phyloP scores from a whole-genome alignment of 768 basidiomycete species.

The Trametes cingulata region DNA sequence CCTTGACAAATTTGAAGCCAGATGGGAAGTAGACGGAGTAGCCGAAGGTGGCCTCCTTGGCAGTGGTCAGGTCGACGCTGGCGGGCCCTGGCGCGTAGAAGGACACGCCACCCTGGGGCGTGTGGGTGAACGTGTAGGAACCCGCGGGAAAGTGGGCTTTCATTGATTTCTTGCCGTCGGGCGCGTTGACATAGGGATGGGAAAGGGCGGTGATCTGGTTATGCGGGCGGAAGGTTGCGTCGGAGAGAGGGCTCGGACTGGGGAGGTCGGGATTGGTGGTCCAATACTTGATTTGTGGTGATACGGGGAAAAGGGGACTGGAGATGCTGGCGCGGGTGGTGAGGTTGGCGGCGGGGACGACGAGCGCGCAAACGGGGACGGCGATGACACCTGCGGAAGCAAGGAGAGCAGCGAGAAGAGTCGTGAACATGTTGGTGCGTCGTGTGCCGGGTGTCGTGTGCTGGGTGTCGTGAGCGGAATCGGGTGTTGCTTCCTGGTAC shows the following conservation, averaged over 20 bases:
- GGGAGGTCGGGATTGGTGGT: constrained; percentile 25
- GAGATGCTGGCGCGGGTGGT: constrained; percentile 12
- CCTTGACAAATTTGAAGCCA: constrained; percentile 62
- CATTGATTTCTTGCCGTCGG: constrained; percentile 28
- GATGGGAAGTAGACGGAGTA: constrained; percentile 62
- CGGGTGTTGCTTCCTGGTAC: background rate
- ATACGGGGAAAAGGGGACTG: constrained; percentile 26
- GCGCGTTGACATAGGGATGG: constrained; percentile 29
- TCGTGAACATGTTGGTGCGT: background rate
- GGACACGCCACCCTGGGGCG: constrained; percentile 62
- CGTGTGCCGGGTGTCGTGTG: background rate
- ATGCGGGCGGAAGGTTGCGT: constrained; percentile 29
- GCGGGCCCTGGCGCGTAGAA: constrained; percentile 69
- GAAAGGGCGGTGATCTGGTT: constrained; percentile 27
- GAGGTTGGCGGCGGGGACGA: constrained; percentile 1
- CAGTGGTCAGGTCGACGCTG: constrained; percentile 54
- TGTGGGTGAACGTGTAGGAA: constrained; percentile 51
- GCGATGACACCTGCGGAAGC: constrained; percentile 7
- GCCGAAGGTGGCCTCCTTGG: constrained; percentile 65
- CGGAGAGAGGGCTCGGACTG: constrained; percentile 26
- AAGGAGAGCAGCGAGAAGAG: background rate
- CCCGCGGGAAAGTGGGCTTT: constrained; percentile 39
- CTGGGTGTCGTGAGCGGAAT: background rate
- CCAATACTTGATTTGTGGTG: constrained; percentile 26
- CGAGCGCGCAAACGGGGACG: constrained; percentile 3